phyloP scores from a whole-genome alignment of 768 basidiomycete species.

The Erythrobasidium yunnanense region DNA sequence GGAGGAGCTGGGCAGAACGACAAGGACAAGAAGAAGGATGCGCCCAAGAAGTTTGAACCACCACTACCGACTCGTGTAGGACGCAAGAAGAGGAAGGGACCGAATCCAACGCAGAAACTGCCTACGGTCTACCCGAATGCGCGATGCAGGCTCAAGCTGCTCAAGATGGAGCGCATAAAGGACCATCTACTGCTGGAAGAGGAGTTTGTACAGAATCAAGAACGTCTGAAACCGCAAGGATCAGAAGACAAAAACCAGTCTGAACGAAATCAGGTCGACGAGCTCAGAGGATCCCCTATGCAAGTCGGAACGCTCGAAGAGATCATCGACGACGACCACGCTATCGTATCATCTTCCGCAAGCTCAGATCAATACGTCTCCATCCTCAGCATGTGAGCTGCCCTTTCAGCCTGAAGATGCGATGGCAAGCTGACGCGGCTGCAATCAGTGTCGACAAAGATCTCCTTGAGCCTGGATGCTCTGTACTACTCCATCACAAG shows the following conservation, averaged over 20 bases:
- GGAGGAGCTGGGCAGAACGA: constrained; percentile 24
- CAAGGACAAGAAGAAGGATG: constrained; percentile 29
- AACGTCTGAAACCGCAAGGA: constrained; percentile 60
- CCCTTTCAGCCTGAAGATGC: neutral
- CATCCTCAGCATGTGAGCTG: constrained; percentile 66
- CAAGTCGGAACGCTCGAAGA: constrained; percentile 97
- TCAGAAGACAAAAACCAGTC: constrained; percentile 89
- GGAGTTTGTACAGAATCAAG: constrained; percentile 86
- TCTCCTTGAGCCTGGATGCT: constrained; percentile 86
- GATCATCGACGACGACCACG: constrained; percentile 91
- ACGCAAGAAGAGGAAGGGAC: constrained; percentile 26
- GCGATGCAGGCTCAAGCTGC: constrained; percentile 82
- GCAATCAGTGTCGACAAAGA: constrained; percentile 72
- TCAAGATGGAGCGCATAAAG: constrained; percentile 96
- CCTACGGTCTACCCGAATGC: constrained; percentile 56
- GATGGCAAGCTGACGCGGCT: neutral
- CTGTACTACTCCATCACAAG: constrained; percentile 91
- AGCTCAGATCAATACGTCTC: constrained; percentile 95
- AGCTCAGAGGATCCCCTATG: constrained; percentile 89
- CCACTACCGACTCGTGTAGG: constrained; percentile 28
- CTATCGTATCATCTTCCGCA: constrained; percentile 88
- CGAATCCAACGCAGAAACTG: constrained; percentile 28
- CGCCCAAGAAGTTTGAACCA: constrained; percentile 30
- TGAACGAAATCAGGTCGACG: constrained; percentile 89
- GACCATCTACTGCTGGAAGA: constrained; percentile 87